Evolutionary conservation across 2,329 filamentous ascomycete genomes (phyloP).

Genomic region (Epichloe glyceriae): DNA sequence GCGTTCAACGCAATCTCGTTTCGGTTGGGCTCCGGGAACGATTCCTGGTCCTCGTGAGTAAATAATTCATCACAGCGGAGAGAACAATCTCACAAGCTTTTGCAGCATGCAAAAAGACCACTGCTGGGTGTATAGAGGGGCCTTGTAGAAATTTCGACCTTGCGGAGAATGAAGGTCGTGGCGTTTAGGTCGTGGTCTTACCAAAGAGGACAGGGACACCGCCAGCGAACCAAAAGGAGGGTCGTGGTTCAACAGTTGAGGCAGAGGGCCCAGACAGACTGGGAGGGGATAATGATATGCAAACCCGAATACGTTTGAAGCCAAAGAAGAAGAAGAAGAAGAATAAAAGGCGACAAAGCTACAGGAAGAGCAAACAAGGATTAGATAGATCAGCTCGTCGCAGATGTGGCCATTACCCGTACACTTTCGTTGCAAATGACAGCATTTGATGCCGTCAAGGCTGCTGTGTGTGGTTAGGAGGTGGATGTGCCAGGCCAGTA

Average conservation of each 20-base stretch:
- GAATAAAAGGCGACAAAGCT: background rate
- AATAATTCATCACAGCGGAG: background rate
- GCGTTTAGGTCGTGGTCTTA: constrained; percentile 2
- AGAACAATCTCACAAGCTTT: background rate
- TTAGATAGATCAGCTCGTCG: background rate
- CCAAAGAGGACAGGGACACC: constrained; percentile 1
- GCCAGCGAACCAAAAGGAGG: constrained; percentile 1
- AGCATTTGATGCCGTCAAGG: constrained; percentile 13
- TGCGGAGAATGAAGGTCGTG: background rate
- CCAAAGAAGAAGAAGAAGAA: background rate
- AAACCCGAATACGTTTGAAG: background rate
- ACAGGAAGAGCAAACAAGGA: background rate
- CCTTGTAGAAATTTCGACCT: background rate
- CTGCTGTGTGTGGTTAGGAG: constrained; percentile 15
- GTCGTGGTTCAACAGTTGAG: background rate
- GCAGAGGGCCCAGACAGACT: background rate
- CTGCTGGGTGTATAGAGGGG: background rate
- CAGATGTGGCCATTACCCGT: background rate
- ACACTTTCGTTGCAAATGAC: constrained; percentile 18
- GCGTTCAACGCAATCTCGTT: constrained; percentile 7
- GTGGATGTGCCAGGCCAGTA: constrained; percentile 10
- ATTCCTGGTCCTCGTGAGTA: constrained; percentile 12
- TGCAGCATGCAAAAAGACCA: background rate
- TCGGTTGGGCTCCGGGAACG: constrained; percentile 15
- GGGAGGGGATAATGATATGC: background rate